Percentiles rank a stretch among this genome's conserved stretches.
phyloP scores from a whole-genome alignment of 2,329 filamentous ascomycete genomes.

The Metarhizium album region DNA sequence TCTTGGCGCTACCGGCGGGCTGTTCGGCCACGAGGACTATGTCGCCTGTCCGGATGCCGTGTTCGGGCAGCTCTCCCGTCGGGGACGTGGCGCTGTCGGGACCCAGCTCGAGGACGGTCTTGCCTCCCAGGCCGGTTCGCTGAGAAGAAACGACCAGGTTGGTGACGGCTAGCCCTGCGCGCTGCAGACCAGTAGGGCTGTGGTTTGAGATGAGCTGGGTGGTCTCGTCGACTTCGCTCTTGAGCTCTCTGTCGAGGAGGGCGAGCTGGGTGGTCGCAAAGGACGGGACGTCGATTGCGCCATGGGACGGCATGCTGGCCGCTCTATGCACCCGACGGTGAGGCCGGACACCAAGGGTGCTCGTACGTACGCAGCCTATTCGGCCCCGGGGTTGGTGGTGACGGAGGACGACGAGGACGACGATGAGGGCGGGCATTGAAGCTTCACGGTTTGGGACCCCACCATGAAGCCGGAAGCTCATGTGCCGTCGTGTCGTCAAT shows the following conservation, averaged over 20 bases:
- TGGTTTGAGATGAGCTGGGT: conserved; percentile 55
- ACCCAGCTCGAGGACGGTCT: conserved; percentile 72
- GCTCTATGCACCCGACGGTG: neutral
- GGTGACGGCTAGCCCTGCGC: conserved; percentile 67
- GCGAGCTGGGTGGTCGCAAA: conserved; percentile 63
- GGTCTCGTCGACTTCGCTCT: conserved; percentile 62
- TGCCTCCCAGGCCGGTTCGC: conserved; percentile 85
- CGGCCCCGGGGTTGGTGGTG: no score
- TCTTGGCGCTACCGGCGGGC: conserved; percentile 60
- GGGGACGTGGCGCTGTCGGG: conserved; percentile 57
- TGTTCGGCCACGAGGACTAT: conserved; percentile 69
- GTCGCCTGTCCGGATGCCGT: conserved; percentile 66
- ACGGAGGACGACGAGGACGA: no score
- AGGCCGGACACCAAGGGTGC: neutral
- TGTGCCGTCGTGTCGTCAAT: no score
- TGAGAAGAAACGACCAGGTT: conserved; percentile 66
- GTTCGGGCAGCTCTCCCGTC: conserved; percentile 52
- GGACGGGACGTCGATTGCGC: conserved; percentile 48
- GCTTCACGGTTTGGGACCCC: no score
- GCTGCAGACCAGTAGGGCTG: conserved; percentile 58
- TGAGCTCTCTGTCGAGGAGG: conserved; percentile 60
- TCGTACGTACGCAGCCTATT: neutral
- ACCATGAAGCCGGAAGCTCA: no score
- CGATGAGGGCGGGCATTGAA: no score
- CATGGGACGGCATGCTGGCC: conserved; percentile 22